Base-by-base conservation (phyloP, 495 filamentous ascomycete species). In the Jackrogersella minutella region DNA sequence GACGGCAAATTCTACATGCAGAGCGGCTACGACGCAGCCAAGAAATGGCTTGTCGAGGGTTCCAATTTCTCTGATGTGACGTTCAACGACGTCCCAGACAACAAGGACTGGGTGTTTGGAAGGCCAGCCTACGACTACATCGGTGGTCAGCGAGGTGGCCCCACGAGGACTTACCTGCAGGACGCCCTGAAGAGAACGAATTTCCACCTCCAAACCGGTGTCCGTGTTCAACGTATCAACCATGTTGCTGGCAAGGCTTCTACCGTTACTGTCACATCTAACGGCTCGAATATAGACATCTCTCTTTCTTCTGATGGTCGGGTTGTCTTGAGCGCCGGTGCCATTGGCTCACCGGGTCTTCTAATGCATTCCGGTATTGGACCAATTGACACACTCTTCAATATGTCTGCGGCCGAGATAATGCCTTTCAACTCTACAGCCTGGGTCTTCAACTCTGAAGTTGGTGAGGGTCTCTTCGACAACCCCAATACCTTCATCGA, bases 1-100 rank as follows among this genome's bases (percentile, higher is more conserved):
- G 84, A 89, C 70, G 82, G 81, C 24, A 76, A 82, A 53, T 76
- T 80, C 9, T 88, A 89, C 65, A 76, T 85, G 54, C 82, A 85
- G 62, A 77, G 77, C 44, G 81, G 84, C 0, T 87, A 84, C 64
- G 73, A 79, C 3, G 80, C 82, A 13, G 78, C 85, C 5, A 79
- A 77, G n/a, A 74, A 78, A 10, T 82, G 77, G 77, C 74, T 85
- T 17, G 74, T 88, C 3, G 71, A 68, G 30, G 78, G 74, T 6
- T 69, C 80, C 13, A 83, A 82, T 28, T 86, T 82, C 71, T 76
- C 79, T 47, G 71, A 83, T 10, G 79, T 86, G 11, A 73, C 76
- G 19, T 81, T 86, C 59, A 85, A 84, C 56, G 70, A 78, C 0
- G 62, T 73, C 8, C 83, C 85, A 0, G 73, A 81, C n/a, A 63